These are phyloP conservation scores for Salix dunnii DNA, from an alignment of 345 rosid genomes.

Conservation along the genomic window DNA sequence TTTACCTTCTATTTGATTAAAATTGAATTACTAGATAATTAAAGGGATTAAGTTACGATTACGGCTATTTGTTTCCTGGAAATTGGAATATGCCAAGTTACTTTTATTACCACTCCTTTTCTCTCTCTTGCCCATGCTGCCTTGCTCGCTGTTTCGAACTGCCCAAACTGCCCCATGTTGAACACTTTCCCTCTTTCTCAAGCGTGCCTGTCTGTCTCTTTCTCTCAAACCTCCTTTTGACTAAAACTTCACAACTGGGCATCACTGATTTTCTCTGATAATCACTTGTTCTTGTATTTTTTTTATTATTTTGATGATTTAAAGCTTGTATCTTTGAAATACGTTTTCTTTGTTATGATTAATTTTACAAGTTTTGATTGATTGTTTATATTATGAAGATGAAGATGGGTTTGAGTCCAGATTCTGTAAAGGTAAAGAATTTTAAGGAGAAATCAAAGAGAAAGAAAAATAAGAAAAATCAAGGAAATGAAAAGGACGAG, in stretches of 20 bases:
- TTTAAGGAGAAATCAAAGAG: constrained; percentile 23
- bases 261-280: constrained; percentile 10
- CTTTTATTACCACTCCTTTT: constrained; percentile 28
- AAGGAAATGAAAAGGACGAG: constrained; percentile 7
- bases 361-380: background rate
- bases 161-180: constrained; percentile 56
- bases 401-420: constrained; percentile 23
- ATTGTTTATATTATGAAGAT: background rate
- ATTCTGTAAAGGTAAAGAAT: constrained; percentile 18
- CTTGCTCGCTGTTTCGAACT: constrained; percentile 43
- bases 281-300: background rate
- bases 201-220: background rate
- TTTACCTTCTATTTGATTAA: too few relatives aligned
- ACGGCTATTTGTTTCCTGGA: constrained; percentile 26
- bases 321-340: constrained; percentile 16
- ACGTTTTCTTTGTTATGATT: constrained; percentile 5
- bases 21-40: too few relatives aligned
- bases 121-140: constrained; percentile 49
- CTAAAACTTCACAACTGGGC: constrained; percentile 22
- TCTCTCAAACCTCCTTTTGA: constrained; percentile 25
- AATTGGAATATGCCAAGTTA: constrained; percentile 45
- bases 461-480: constrained; percentile 18
- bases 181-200: constrained; percentile 26
- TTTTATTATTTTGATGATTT: constrained; percentile 4
- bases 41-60: too few relatives aligned